These are phyloP conservation scores for Nigrospora sphaerica DNA, from an alignment of 2,329 filamentous ascomycete species.

Conservation along the genomic window DNA sequence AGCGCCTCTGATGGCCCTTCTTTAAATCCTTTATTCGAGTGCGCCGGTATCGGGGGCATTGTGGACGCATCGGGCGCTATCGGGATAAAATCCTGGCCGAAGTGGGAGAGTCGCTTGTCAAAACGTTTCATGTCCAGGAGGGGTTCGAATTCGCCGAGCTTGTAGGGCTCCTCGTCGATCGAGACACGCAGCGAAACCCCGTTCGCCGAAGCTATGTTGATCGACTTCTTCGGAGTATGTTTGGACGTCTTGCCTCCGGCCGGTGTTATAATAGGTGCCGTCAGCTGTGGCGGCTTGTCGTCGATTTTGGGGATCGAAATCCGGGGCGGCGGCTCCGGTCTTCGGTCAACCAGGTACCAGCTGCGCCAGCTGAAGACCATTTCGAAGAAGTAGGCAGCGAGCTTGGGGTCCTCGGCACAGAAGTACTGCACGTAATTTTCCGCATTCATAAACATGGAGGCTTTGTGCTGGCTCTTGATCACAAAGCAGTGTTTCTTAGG, in stretches of 20 bases:
- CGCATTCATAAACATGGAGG: constrained; percentile 71
- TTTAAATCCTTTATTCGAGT: constrained; percentile 13
- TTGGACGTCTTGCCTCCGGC: constrained; percentile 10
- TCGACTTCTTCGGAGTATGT: constrained; percentile 17
- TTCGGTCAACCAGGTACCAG: constrained; percentile 78
- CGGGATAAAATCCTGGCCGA: constrained; percentile 35
- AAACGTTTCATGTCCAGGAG: constrained; percentile 57
- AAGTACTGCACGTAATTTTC: constrained; percentile 93
- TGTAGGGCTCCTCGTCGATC: constrained; percentile 47
- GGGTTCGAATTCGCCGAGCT: constrained; percentile 61
- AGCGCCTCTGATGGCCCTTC: constrained; percentile 12
- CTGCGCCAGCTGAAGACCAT: constrained; percentile 77
- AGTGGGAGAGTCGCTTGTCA: constrained; percentile 43
- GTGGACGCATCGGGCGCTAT: constrained; percentile 14
- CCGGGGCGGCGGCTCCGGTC: constrained; percentile 26
- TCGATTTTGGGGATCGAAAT: constrained; percentile 19
- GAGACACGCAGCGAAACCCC: constrained; percentile 31
- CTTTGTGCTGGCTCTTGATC: constrained; percentile 88
- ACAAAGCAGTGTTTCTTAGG: constrained; percentile 83
- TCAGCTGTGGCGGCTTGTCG: constrained; percentile 20
- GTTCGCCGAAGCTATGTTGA: constrained; percentile 21
- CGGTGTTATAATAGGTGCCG: not conserved
- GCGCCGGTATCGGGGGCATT: constrained; percentile 17
- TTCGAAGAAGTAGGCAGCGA: constrained; percentile 63
- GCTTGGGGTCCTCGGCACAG: constrained; percentile 62